A percentile compares a stretch with the other conserved stretches of the same genome.
Evolutionary conservation across 2,329 filamentous ascomycete genomes (phyloP).

Genomic region (Penicillium sp.): DNA sequence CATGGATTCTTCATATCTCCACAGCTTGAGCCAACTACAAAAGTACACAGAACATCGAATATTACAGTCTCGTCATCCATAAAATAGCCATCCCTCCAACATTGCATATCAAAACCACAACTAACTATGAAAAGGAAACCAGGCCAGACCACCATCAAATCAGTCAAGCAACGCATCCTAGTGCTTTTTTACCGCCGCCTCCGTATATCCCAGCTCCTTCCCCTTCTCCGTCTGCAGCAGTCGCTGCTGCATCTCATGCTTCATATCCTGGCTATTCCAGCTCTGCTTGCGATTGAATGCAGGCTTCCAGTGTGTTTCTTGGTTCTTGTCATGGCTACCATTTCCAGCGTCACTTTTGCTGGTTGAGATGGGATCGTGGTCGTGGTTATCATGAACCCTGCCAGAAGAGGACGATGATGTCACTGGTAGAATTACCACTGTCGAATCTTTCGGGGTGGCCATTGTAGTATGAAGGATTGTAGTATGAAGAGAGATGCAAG

Average conservation of each 20-base stretch:
- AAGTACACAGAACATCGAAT: no score
- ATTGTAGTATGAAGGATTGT: no score
- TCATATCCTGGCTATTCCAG: conserved; percentile 50
- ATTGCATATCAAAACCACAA: no score
- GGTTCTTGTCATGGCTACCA: not conserved
- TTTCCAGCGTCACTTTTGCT: not conserved
- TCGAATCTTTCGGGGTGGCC: not conserved
- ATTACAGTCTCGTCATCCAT: no score
- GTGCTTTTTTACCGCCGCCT: conserved; percentile 33
- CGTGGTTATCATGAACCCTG: not conserved
- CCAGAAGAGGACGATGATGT: not conserved
- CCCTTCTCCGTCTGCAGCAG: conserved; percentile 36
- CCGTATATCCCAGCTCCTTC: conserved; percentile 55
- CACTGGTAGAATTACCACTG: not conserved
- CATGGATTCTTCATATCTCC: no score
- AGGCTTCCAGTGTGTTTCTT: conserved; percentile 28
- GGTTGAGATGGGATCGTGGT: not conserved
- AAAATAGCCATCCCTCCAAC: no score
- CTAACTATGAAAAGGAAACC: not conserved
- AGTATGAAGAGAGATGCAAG: no score
- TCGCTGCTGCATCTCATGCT: conserved; percentile 51
- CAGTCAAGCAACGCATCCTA: not conserved
- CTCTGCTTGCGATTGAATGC: conserved; percentile 28
- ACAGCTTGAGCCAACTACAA: no score
- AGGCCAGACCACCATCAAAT: no score